These are phyloP conservation scores for Nemania sp. DNA, from an alignment of 2,329 filamentous ascomycete genomes.

Conservation along the genomic window DNA sequence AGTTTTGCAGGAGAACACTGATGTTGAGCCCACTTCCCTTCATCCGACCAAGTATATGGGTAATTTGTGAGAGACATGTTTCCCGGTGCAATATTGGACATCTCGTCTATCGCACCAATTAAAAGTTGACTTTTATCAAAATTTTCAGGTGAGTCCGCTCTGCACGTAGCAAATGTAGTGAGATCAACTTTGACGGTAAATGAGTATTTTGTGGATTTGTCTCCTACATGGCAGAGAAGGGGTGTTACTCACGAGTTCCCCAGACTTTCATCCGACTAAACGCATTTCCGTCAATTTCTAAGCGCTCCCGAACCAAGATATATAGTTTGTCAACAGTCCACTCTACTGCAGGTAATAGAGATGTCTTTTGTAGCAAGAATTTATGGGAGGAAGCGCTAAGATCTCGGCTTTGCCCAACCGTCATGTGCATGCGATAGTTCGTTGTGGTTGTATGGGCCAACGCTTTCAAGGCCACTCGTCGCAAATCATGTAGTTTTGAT, in stretches of 20 bases:
- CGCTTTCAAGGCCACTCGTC: conserved; percentile 51
- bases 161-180: conserved; percentile 39
- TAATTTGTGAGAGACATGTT: conserved; percentile 23
- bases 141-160: conserved; percentile 22
- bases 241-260: conserved; percentile 54
- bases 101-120: background rate
- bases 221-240: too few relatives aligned
- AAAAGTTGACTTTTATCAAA: conserved; percentile 36
- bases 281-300: conserved; percentile 46
- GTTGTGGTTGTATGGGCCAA: conserved; percentile 51
- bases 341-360: conserved; percentile 59
- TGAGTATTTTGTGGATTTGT: too few relatives aligned
- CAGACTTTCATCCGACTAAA: conserved; percentile 67
- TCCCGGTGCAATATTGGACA: background rate
- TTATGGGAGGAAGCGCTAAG: conserved; percentile 58
- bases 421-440: conserved; percentile 65
- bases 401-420: conserved; percentile 69
- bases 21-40: conserved; percentile 42
- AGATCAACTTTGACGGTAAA: conserved; percentile 52
- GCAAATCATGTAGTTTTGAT: conserved; percentile 51
- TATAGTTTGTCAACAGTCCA: conserved; percentile 64
- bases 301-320: conserved; percentile 64
- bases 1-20: conserved; percentile 2
- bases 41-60: conserved; percentile 41
- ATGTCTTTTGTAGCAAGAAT: conserved; percentile 65